A percentile compares a stretch with the other conserved stretches of the same genome.
Evolutionary conservation across 805 yeast genomes (phyloP).

Genomic region (Tetrapisispora arboricola): DNA sequence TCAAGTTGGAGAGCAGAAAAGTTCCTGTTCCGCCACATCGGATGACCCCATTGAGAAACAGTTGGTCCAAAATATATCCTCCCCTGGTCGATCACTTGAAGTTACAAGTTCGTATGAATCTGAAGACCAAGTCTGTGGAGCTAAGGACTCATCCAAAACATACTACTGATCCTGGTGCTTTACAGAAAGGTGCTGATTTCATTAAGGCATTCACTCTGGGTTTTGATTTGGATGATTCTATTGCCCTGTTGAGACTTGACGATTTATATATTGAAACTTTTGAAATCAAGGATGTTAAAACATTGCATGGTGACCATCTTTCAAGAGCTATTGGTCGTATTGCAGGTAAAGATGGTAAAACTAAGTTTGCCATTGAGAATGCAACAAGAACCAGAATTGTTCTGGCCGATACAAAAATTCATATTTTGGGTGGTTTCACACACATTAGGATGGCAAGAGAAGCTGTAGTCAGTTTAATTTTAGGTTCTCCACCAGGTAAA

Average conservation of each 20-base stretch:
- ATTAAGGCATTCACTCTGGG: constrained; percentile 92
- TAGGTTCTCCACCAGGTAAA: constrained; percentile 98
- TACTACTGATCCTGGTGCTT: constrained; percentile 86
- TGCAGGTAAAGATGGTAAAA: constrained; percentile 99
- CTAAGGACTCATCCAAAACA: constrained; percentile 66
- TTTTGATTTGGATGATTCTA: constrained; percentile 93
- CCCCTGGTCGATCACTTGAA: constrained; percentile 93
- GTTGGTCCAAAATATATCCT: constrained; percentile 91
- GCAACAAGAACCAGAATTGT: constrained; percentile 98
- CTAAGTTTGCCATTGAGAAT: constrained; percentile 96
- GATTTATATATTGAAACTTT: constrained; percentile 95
- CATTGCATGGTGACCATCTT: constrained; percentile 89
- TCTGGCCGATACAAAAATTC: constrained; percentile 92
- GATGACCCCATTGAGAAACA: constrained; percentile 82
- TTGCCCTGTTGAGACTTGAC: constrained; percentile 86
- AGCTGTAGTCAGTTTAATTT: constrained; percentile 84
- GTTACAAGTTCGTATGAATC: constrained; percentile 91
- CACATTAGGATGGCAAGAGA: constrained; percentile 98
- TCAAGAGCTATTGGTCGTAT: constrained; percentile 99
- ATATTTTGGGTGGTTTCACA: constrained; percentile 92
- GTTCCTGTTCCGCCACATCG: constrained; percentile 95
- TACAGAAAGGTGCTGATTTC: constrained; percentile 97
- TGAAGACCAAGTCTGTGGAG: constrained; percentile 79
- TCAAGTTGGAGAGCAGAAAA: constrained; percentile 77
- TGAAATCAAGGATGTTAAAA: constrained; percentile 94